Evolutionary conservation across 2,329 filamentous ascomycete genomes (phyloP), one percentile per base, ranked within the genome.

Genomic region (Xylaria polymorpha): DNA sequence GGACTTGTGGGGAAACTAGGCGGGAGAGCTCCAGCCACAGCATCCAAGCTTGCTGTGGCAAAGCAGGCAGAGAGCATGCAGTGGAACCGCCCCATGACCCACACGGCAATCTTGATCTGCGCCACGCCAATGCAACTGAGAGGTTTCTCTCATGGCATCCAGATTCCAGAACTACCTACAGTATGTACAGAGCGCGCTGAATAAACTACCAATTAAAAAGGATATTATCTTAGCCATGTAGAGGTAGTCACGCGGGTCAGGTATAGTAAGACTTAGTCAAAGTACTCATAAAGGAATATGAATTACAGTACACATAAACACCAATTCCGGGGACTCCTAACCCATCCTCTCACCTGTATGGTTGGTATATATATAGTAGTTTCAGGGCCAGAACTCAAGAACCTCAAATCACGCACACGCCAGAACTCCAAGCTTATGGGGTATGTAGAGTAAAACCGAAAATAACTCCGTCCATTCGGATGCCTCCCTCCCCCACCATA

Each of bases 11-110:
- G 67, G 71, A 63, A 64, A 8, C 60, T 32, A 60, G 55, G 61
- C 48, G 53, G 60, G 60, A 67, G 59, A 72, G 70, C 71, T 72
- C 66, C 61, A 72, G 72, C 72, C 72, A 73, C 70, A 71, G 35
- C 8, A 9, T 12, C 18, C 55, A 64, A 64, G 48, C 67, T 64
- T 35, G 12, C 50, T 58, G 48, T 66, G 61, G 61, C 37, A 41
- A 10, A 37, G 8, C 18, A 18, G 41, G 18, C 14, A n/a, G 4
- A 48, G 44, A 48, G 10, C 20, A 20, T 25, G 48, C 3, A n/a
- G 48, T 51, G 48, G 25, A 51, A n/a, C 48, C 22, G 14, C 22
- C 1, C 6, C 14, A 35, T 10, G 3, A n/a, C 12, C 14, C 12
- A n/a, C 41, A 43, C 15, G 6, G 9, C 15, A 8, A 32, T 51